Base-by-base conservation (phyloP, 2,329 filamentous ascomycete genomes). In the Penicillium sclerotigenum region DNA sequence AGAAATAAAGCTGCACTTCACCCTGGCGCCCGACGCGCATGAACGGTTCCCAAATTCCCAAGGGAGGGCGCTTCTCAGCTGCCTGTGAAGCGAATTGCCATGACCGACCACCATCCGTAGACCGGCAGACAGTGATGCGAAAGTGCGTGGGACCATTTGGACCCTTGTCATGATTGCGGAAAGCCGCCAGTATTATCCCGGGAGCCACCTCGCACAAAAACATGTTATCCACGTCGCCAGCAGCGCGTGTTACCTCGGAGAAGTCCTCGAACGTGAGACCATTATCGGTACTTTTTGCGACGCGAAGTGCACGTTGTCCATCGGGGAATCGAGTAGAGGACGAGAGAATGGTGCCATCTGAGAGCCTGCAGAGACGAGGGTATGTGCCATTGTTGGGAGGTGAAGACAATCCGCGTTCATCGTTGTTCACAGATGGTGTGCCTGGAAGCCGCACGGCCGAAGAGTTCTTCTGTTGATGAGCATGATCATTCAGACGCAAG, bases 1-100 rank as follows among this genome's bases (percentile, higher is more conserved):
- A 80, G 60, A 75, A 81, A 14, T 73, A 77, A 57, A 80, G 64
- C 58, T 80, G 77, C 1, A 80, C 67, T 56, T 76, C 75, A 46
- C 72, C 71, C 2, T 58, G 56, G 11, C 63, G 60, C 14, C 72
- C 71, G 14, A 76, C 56, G 1, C 78, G 71, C 73, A 81, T 77
- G 56, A 80, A 81, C 0, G 79, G 79, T 62, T 81, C 79, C 79
- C 79, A 81, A 18, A 80, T 66, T 0, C 79, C 79, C 10, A 71
- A 53, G 0, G 68, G 67, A 0, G 73, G 65, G 1, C 59, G 40
- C 43, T 76, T 78, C 68, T 80, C 74, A 0, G 67, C 69, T 4
- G 78, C 79, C 61, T 80, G 78, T 22, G 76, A 73, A 2, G 75
- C 68, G 60, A 71, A 81, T 4, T 57, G 57, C 79, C 79, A 81